Conservation (phyloP, 768 basidiomycete genomes). For the Kwoniella mangroviensis region DNA sequence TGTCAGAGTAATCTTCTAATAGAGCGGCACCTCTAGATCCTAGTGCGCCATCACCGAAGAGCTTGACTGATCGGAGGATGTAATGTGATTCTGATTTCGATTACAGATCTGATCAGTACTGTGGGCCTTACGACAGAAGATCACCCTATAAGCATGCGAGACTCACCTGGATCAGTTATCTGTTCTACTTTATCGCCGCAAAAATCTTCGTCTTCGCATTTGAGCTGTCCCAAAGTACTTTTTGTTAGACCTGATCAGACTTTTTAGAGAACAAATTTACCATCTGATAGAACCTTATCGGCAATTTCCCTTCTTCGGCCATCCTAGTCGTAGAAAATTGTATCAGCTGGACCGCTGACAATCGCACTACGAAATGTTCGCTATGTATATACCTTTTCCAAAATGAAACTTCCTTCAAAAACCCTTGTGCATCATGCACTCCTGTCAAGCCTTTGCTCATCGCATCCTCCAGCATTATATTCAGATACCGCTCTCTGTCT, state of each 20-base stretch:
- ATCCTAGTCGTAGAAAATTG: conserved; percentile 61
- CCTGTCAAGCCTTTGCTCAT: conserved; percentile 79
- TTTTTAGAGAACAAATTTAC: conserved; percentile 24
- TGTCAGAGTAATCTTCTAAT: conserved; percentile 77
- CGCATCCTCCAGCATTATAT: conserved; percentile 70
- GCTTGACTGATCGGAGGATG: conserved; percentile 61
- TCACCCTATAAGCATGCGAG: background rate
- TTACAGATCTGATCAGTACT: too few species aligned
- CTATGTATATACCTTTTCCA: conserved; percentile 66
- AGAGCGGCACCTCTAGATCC: conserved; percentile 93
- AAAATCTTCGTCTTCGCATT: conserved; percentile 62
- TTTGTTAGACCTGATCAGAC: background rate
- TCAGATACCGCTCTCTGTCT: conserved; percentile 68
- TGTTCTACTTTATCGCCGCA: conserved; percentile 71
- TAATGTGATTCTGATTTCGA: conserved; percentile 64
- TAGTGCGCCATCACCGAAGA: conserved; percentile 74
- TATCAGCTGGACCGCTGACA: too few species aligned
- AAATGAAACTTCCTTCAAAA: conserved; percentile 65
- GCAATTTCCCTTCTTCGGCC: conserved; percentile 71
- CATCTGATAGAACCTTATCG: conserved; percentile 61
- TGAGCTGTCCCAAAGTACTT: conserved; percentile 29
- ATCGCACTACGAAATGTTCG: background rate
- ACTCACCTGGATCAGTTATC: conserved; percentile 59
- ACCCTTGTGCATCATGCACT: conserved; percentile 78
- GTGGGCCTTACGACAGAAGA: too few species aligned